Base-by-base conservation (phyloP, 2,329 filamentous ascomycete genomes). In the Nemania sp. region DNA sequence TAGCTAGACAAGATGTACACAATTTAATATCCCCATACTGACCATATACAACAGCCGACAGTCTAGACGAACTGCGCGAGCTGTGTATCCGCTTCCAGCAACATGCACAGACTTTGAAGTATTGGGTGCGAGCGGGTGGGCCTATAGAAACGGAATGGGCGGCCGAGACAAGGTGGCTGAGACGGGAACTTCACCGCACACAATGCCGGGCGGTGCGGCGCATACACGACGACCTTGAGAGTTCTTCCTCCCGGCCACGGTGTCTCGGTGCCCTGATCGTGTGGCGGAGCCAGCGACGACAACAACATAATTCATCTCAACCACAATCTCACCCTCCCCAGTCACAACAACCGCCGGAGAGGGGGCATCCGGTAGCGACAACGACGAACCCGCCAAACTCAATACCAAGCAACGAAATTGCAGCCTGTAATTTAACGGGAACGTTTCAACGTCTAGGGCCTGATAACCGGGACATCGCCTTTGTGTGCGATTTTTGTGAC, bases 401-500 rank as follows among this genome's bases (percentile, higher is more conserved):
- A 49, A 20, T 40, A 45, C 50, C 43, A 23, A 52, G 33, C 8
- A 33, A 63, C 15, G 80, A 80, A 65, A 70, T 83, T 5, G 70
- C 72, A 24, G 69, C 73, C 20, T 84, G 81, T 68, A 80, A 80
- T 60, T 65, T 67, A 3, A 73, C 80, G 2, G 82, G 82, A n/a
- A 72, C 73, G 23, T 84, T 84, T 56, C 77, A 82, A 68, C 75
- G 80, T 12, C 77, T 83, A 47, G 79, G 76, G 36, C 77, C 82
- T 26, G 50, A 45, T 3, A 56, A 59, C n/a, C 65, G 68, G 33
- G 80, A 83, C 55, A 74, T 83, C 42, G 80, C 77, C 6, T 84
- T 84, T 61, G 73, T 82, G 6, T 85, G 82, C 70, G 80, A 85
- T 68, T 84, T 79, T 64, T 84, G 82, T 69, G 81, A 84, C 64